A percentile compares a stretch with the other conserved stretches of the same genome.
phyloP scores from a whole-genome alignment of 805 yeast species.

The Pichia pseudocactophila region DNA sequence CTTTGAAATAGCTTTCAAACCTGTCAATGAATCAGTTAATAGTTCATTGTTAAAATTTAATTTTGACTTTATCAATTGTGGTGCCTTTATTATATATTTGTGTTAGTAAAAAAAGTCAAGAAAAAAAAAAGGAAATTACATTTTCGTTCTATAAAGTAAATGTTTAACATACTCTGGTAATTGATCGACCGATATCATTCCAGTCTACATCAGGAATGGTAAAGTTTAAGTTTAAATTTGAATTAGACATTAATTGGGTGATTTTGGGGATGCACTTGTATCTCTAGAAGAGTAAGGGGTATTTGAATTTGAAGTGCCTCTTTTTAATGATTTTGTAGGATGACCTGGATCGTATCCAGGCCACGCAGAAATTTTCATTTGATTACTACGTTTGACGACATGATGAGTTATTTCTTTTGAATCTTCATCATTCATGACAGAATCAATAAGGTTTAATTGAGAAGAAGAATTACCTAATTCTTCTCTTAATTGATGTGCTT shows the following conservation, averaged over 20 bases:
- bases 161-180: slow-evolving; percentile 18
- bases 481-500: slow-evolving; percentile 14
- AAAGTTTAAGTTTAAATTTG: slow-evolving; percentile 9
- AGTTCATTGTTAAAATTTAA: background rate
- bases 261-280: too few species aligned
- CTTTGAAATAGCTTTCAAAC: background rate
- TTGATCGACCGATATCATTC: slow-evolving; percentile 20
- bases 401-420: slow-evolving; percentile 3
- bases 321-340: slow-evolving; percentile 27
- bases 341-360: slow-evolving; percentile 64
- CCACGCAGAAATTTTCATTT: slow-evolving; percentile 40
- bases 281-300: background rate
- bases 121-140: background rate
- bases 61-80: slow-evolving; percentile 10
- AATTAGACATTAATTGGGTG: too few species aligned
- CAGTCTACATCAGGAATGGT: slow-evolving; percentile 21
- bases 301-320: background rate
- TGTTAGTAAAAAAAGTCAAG: background rate
- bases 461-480: background rate
- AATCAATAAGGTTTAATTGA: slow-evolving; percentile 11
- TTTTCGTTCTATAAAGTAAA: background rate
- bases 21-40: background rate
- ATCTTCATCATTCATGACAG: slow-evolving; percentile 1
- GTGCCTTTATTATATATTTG: slow-evolving; percentile 7
- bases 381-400: slow-evolving; percentile 16